Base-by-base conservation (phyloP, 1,284 basidiomycete species). In the Cutaneotrichosporon dermatis region DNA sequence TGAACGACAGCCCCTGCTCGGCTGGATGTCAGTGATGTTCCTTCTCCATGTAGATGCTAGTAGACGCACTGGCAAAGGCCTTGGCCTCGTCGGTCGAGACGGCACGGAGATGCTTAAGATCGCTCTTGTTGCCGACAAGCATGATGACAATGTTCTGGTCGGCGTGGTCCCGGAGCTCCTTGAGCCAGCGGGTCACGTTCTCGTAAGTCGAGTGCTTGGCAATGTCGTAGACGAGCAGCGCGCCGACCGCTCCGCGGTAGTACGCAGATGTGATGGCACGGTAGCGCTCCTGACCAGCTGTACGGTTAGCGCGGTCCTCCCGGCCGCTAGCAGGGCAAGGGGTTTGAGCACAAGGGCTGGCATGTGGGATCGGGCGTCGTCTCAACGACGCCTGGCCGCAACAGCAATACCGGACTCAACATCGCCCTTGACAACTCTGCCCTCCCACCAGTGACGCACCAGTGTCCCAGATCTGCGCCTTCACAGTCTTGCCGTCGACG, bases 391-490 rank as follows among this genome's bases (percentile, higher is more conserved):
- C 25, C 25, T 25, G 25, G 25, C 25, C 25, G 25, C 25, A 25
- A 25, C 25, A 25, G 25, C 25, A 25, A 25, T 25, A 25, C 25
- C 25, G 25, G 25, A 25, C 25, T 25, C 25, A 25, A 25, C 25
- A 25, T 25, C 25, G 25, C 25, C 25, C 25, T 25, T 25, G 25
- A 25, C 25, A 25, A 25, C 25, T 25, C 25, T 25, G 25, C 25
- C 25, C 25, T 40, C 39, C 39, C 39, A 11, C 4, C 45, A 48
- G 13, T 49, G 35, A 79, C 83, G 66, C 62, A 90, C 90, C 90
- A 71, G 93, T 98, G 81, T 99, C 96, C 95, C 95, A 99, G 71
- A 99, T 98, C 81, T 99, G 95, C 36, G 95, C 95, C 81, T 99
- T 99, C 71, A 99, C 85, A 5, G 89, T 96, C 86, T 99, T 99